Base-by-base conservation (phyloP, 2,329 filamentous ascomycete genomes). In the Ambrosiella cleistominuta region DNA sequence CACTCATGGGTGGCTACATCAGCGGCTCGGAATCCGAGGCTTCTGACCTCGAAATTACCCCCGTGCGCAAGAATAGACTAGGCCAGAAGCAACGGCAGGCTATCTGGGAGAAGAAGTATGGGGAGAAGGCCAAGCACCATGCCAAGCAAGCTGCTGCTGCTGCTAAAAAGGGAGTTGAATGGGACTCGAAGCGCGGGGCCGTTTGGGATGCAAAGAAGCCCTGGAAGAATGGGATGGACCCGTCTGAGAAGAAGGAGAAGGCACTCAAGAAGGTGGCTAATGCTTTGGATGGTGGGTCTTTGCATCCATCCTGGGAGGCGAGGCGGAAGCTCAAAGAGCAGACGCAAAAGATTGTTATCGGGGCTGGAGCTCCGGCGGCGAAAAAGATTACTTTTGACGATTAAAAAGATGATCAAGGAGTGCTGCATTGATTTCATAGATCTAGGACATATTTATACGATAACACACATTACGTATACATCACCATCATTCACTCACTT, bases 81-180 rank as follows among this genome's bases (percentile, higher is more conserved):
- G 87, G 87, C 2, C 87, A 94, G 70, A 78, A 82, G 49, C 85
- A 84, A n/a, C 79, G 87, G 7, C 85, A 86, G 66, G 79, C 82
- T 27, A 85, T 93, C 60, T 86, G 82, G 74, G 86, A 91, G 71
- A 83, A 87, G 71, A 91, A 90, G 66, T 91, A 77, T 67, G 86
- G 86, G 54, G 74, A 76, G 12, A 75, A 78, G 62, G 88, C 87
- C 1, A 85, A 82, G 63, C 86, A 89, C 65, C 68, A 82, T 49
- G 73, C 74, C 60, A 40, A 42, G 9, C 56, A 56, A 2, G 27
- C 36, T 8, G 36, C 36, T 67, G 69, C 62, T 63, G 72, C 69
- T 60, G 64, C 68, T 52, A 64, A 68, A 64, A 51, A 58, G 56
- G 59, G 66, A 74, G 42, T 76, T 79, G 54, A 77, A 0, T 83